Conservation (phyloP, 2,329 filamentous ascomycete genomes). For the Coniella vitis region DNA sequence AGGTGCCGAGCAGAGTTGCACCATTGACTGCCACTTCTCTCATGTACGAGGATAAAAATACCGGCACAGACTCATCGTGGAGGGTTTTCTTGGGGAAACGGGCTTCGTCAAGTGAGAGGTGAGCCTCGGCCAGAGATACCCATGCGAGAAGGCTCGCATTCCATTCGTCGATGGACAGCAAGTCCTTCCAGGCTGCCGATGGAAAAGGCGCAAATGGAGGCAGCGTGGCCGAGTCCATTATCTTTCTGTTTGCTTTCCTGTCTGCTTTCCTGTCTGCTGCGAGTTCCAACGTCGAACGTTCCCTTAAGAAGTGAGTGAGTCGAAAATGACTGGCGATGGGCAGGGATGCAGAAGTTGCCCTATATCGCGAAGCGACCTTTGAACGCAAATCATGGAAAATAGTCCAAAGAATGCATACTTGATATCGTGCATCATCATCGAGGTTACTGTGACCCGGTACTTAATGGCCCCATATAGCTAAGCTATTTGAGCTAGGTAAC, state of each 20-base stretch:
- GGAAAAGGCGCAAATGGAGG: conserved; percentile 77
- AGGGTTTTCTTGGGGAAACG: conserved; percentile 46
- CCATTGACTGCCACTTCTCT: conserved; percentile 42
- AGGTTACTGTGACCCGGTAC: no score
- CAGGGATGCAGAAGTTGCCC: no score
- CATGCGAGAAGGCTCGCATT: conserved; percentile 69
- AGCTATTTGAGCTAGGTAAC: no score
- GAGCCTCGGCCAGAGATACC: conserved; percentile 58
- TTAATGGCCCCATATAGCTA: no score
- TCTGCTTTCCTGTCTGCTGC: no score
- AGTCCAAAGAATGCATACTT: background rate
- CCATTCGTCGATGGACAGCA: conserved; percentile 68
- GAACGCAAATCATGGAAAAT: background rate
- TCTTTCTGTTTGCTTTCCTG: background rate
- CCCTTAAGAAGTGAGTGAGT: background rate
- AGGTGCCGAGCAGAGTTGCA: conserved; percentile 27
- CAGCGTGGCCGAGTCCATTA: conserved; percentile 38
- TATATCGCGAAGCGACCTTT: no score
- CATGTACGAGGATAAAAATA: conserved; percentile 64
- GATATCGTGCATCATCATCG: background rate
- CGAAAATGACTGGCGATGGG: no score
- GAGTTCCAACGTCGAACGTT: no score
- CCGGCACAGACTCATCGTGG: conserved; percentile 50
- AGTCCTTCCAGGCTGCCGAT: conserved; percentile 56
- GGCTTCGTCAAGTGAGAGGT: conserved; percentile 51